Conservation (phyloP, 1,284 basidiomycete species). For the Cryptococcus sp. region DNA sequence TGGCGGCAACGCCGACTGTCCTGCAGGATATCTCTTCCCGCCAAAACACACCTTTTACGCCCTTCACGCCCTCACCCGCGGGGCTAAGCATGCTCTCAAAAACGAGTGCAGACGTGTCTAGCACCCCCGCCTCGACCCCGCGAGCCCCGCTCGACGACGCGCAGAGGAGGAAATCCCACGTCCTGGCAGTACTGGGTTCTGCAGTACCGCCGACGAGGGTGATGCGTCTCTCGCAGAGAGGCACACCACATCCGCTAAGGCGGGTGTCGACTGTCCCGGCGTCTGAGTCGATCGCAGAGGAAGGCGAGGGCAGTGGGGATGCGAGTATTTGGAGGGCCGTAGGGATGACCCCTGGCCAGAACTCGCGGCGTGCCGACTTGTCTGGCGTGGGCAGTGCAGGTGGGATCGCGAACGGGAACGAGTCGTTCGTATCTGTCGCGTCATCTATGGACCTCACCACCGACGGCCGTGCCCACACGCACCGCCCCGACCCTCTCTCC, state of each 20-base stretch:
- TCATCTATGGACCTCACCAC: constrained; percentile 48
- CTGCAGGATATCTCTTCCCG: constrained; percentile 33
- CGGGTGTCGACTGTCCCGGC: constrained; percentile 28
- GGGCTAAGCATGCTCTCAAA: constrained; percentile 15
- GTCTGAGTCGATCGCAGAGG: constrained; percentile 30
- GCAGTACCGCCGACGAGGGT: constrained; percentile 25
- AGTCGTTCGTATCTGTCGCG: constrained; percentile 48
- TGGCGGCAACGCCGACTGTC: constrained; percentile 5
- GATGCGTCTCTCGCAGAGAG: constrained; percentile 16
- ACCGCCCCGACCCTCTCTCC: constrained; percentile 15
- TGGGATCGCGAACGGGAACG: constrained; percentile 18
- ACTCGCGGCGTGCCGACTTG: constrained; percentile 10
- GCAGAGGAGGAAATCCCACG: constrained; percentile 38
- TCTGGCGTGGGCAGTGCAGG: not conserved
- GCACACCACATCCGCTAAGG: constrained; percentile 40
- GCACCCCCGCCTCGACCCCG: constrained; percentile 25
- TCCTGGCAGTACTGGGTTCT: constrained; percentile 39
- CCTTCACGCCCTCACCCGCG: constrained; percentile 27
- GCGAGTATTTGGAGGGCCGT: not conserved
- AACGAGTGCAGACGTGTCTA: not conserved
- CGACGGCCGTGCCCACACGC: constrained; percentile 34
- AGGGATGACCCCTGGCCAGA: constrained; percentile 6
- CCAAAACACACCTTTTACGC: constrained; percentile 23
- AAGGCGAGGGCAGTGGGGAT: constrained; percentile 12
- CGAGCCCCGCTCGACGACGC: constrained; percentile 36